Conservation (phyloP, 2,329 filamentous ascomycete genomes). For the Teratosphaeria zuluensis region DNA sequence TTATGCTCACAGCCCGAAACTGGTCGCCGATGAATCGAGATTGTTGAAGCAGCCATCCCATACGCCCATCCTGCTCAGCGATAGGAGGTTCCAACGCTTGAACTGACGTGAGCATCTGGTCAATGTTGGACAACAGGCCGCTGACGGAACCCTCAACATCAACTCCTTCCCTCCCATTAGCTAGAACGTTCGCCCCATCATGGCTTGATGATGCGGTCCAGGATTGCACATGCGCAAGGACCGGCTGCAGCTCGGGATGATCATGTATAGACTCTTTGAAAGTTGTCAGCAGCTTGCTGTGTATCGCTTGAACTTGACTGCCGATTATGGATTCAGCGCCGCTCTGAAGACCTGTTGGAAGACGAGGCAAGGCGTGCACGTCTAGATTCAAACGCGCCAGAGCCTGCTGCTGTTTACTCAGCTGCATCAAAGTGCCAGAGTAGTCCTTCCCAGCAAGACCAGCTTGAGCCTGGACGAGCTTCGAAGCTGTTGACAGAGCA, state of each 20-base stretch:
- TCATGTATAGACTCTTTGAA: not conserved
- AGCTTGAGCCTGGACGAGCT: conserved; percentile 1
- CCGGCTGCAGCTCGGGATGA: conserved; percentile 12
- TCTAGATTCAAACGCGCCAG: not conserved
- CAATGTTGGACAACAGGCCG: not conserved
- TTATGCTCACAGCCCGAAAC: not conserved
- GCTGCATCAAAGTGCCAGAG: not conserved
- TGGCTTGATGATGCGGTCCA: conserved; percentile 35
- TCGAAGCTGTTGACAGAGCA: not conserved
- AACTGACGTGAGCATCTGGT: conserved; percentile 1
- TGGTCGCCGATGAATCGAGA: not conserved
- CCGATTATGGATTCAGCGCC: not conserved
- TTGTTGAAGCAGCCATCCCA: not conserved
- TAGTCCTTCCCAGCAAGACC: not conserved
- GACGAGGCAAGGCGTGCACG: not conserved
- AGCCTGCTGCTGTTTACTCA: not conserved
- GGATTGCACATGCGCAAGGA: conserved; percentile 13
- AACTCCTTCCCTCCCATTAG: conserved; percentile 8
- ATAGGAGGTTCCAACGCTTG: not conserved
- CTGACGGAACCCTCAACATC: not conserved
- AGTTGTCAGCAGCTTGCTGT: not conserved
- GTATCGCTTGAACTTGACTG: not conserved
- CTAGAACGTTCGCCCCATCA: conserved; percentile 34
- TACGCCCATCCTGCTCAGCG: not conserved
- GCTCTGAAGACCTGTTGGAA: not conserved